phyloP scores from a whole-genome alignment of 257 asterid genomes.

The Nicotiana otophora region DNA sequence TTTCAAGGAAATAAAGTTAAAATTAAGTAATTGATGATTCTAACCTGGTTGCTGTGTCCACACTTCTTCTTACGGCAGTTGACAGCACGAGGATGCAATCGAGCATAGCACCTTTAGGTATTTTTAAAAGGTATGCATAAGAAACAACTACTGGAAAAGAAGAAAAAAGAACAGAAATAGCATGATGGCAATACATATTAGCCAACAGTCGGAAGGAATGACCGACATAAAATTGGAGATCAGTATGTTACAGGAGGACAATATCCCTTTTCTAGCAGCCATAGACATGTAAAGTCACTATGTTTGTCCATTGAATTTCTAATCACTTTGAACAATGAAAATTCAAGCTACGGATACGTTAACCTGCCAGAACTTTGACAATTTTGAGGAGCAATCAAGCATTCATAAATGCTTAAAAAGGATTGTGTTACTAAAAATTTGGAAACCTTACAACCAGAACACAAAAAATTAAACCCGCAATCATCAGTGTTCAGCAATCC shows the following conservation, averaged over 20 bases:
- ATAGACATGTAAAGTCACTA: not conserved
- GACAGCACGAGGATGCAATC: constrained; percentile 16
- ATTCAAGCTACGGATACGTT: not conserved
- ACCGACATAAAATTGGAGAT: not conserved
- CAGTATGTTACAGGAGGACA: not conserved
- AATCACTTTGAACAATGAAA: not conserved
- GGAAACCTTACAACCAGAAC: not conserved
- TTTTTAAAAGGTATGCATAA: not conserved
- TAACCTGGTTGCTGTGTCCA: constrained; percentile 17
- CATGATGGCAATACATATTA: not conserved
- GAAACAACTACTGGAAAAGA: not conserved
- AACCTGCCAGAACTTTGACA: not conserved
- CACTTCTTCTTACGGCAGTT: constrained; percentile 20
- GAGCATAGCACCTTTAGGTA: constrained; percentile 11
- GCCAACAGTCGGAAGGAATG: not conserved
- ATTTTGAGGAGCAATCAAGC: not conserved
- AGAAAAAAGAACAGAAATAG: not conserved
- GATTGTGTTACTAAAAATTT: not conserved
- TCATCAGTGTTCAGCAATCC: not conserved
- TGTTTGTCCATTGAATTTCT: not conserved
- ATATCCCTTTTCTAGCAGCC: not conserved
- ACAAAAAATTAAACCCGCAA: not conserved
- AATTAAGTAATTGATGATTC: not conserved
- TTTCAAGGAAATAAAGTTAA: not conserved
- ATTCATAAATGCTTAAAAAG: not conserved